A percentile compares a stretch with the other conserved stretches of the same genome.
Evolutionary conservation across 2,329 filamentous ascomycete genomes (phyloP).

Genomic region (Talaromyces sp.): DNA sequence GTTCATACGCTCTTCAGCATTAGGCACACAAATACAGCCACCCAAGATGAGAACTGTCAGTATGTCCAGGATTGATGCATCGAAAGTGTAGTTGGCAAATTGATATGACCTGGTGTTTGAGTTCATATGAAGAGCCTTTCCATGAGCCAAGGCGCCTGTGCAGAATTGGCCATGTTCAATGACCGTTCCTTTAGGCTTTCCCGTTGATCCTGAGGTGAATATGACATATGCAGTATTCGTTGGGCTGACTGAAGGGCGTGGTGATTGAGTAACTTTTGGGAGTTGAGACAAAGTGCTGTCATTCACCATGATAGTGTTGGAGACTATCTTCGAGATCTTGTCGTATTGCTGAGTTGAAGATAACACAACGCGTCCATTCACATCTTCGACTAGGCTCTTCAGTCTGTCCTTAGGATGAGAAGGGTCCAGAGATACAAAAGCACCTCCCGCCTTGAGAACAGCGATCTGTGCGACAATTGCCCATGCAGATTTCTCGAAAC

Average conservation of each 20-base stretch:
- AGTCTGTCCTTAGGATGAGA: conserved; percentile 36
- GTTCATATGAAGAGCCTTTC: conserved; percentile 47
- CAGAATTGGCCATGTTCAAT: conserved; percentile 58
- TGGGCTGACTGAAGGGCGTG: conserved; percentile 19
- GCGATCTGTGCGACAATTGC: conserved; percentile 38
- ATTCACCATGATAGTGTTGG: conserved; percentile 26
- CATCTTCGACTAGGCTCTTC: conserved; percentile 31
- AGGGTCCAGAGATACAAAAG: conserved; percentile 40
- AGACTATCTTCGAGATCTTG: conserved; percentile 27
- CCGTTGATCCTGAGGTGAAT: conserved; percentile 55
- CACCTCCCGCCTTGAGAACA: conserved; percentile 39
- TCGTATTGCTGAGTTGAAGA: conserved; percentile 28
- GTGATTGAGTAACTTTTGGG: not conserved
- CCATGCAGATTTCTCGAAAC: conserved; percentile 43
- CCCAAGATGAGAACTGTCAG: conserved; percentile 53
- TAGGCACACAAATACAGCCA: conserved; percentile 57
- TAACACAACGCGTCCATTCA: conserved; percentile 31
- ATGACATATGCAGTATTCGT: conserved; percentile 53
- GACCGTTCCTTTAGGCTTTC: conserved; percentile 56
- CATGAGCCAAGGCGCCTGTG: conserved; percentile 51
- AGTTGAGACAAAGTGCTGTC: conserved; percentile 26
- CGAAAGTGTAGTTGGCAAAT: conserved; percentile 53
- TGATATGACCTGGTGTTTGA: conserved; percentile 54
- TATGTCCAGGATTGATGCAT: conserved; percentile 51
- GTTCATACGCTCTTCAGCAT: conserved; percentile 45